Evolutionary conservation across 331 rosid species (phyloP).

Genomic region (Spiraea crenata): DNA sequence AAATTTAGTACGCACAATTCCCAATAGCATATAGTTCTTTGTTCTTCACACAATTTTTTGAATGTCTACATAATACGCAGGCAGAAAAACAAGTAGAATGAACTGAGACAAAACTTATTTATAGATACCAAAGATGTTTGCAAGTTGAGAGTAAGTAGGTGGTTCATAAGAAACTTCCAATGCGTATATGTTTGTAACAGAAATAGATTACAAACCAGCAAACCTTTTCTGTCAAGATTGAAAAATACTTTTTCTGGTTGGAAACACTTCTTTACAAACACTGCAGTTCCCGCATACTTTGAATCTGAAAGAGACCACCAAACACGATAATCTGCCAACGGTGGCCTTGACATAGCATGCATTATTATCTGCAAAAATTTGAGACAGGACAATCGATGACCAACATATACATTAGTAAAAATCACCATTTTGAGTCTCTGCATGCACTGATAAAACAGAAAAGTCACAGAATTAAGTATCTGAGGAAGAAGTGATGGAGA

Average conservation of each 20-base stretch:
- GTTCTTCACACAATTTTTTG: neutral
- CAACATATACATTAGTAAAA: neutral
- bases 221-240: conserved; percentile 89
- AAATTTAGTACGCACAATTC: neutral
- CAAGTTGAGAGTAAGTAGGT: neutral
- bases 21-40: neutral
- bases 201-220: neutral
- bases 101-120: neutral
- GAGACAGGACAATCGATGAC: conserved; percentile 11
- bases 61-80: neutral
- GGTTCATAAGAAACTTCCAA: conserved; percentile 16
- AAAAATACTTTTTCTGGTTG: conserved; percentile 68
- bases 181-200: conserved; percentile 5
- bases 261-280: conserved; percentile 81
- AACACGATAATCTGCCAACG: conserved; percentile 66
- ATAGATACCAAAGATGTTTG: neutral
- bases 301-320: conserved; percentile 99
- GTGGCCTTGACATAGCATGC: conserved; percentile 85
- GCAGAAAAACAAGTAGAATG: conserved; percentile 1
- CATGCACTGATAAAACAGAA: neutral
- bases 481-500: neutral
- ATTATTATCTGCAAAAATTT: conserved; percentile 59
- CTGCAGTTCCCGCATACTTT: conserved; percentile 97
- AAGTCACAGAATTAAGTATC: neutral
- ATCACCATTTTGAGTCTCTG: conserved; percentile 6